A percentile compares a stretch with the other conserved stretches of the same genome.
phyloP scores from a whole-genome alignment of 2,329 filamentous ascomycete genomes.

The Hymenoscyphus albidus region DNA sequence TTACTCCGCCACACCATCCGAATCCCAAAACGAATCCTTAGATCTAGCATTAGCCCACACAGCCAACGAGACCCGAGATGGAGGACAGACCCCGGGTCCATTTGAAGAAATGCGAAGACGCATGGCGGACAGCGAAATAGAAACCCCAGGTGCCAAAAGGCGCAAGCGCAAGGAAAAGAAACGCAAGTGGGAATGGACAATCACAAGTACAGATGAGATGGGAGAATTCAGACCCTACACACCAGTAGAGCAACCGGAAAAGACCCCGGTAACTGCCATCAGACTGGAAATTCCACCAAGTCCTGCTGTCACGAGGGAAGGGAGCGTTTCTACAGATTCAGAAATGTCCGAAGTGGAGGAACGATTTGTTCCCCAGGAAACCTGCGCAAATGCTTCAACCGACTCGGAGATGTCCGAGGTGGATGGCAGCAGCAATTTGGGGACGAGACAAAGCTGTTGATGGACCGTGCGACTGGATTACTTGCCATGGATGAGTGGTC shows the following conservation, averaged over 20 bases:
- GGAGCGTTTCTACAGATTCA: constrained; percentile 15
- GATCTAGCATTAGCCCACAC: constrained; percentile 51
- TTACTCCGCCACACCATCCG: constrained; percentile 26
- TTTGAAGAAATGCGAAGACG: constrained; percentile 60
- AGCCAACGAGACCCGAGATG: constrained; percentile 53
- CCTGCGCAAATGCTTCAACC: constrained; percentile 7
- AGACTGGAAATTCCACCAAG: constrained; percentile 9
- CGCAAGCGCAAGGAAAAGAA: constrained; percentile 55
- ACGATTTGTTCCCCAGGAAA: constrained; percentile 13
- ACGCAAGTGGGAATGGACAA: constrained; percentile 64
- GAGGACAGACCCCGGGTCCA: constrained; percentile 58
- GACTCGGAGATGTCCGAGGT: constrained; percentile 22
- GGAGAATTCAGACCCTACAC: constrained; percentile 33
- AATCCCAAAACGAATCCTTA: constrained; percentile 40
- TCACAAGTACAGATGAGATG: constrained; percentile 41
- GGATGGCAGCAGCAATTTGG: constrained; percentile 10
- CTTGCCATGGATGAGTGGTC: not conserved
- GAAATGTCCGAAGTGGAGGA: constrained; percentile 22
- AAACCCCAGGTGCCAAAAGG: constrained; percentile 40
- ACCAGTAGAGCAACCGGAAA: constrained; percentile 37
- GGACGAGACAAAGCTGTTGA: constrained; percentile 5
- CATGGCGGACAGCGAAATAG: constrained; percentile 44
- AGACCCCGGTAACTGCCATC: constrained; percentile 12
- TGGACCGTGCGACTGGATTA: constrained; percentile 1
- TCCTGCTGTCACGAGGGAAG: constrained; percentile 17